Percentiles rank a stretch among this genome's conserved stretches.
Evolutionary conservation across 78 protist genomes (phyloP).

Genomic region (Blattamonas nauphoetae): DNA sequence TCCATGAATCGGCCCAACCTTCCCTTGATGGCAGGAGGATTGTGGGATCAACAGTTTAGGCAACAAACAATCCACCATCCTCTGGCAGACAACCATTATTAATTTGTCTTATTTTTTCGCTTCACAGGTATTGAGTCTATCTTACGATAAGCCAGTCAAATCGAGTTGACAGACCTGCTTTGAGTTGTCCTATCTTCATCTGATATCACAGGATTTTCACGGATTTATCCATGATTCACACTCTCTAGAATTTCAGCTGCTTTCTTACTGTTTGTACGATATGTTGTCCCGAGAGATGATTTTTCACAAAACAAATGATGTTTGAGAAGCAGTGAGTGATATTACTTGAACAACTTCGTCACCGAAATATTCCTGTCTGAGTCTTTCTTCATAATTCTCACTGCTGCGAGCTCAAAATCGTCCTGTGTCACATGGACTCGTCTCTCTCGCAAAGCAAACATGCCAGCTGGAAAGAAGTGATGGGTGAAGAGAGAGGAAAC

Average conservation of each 20-base stretch:
- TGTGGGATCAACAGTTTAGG: too few species aligned
- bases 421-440: constrained; percentile 96
- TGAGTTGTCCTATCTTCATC: background rate
- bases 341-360: constrained; percentile 77
- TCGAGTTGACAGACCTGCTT: background rate
- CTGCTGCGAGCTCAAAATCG: constrained; percentile 97
- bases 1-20: too few species aligned
- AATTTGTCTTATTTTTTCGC: too few species aligned
- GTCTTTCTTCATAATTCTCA: constrained; percentile 82
- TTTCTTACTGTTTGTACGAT: background rate
- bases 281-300: background rate
- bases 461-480: constrained; percentile 54
- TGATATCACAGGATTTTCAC: too few species aligned
- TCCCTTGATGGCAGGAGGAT: too few species aligned
- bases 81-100: too few species aligned
- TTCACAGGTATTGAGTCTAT: too few species aligned
- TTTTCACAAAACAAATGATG: background rate
- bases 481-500: constrained; percentile 14
- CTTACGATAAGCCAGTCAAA: background rate
- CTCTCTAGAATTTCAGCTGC: background rate
- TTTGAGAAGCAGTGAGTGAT: background rate
- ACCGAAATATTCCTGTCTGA: constrained; percentile 79
- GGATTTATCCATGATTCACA: background rate
- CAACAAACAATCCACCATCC: too few species aligned
- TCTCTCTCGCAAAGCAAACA: constrained; percentile 97